Percentiles rank a stretch among this genome's conserved stretches.
phyloP scores from a whole-genome alignment of 805 yeast species.

The Sungouiella blattae region DNA sequence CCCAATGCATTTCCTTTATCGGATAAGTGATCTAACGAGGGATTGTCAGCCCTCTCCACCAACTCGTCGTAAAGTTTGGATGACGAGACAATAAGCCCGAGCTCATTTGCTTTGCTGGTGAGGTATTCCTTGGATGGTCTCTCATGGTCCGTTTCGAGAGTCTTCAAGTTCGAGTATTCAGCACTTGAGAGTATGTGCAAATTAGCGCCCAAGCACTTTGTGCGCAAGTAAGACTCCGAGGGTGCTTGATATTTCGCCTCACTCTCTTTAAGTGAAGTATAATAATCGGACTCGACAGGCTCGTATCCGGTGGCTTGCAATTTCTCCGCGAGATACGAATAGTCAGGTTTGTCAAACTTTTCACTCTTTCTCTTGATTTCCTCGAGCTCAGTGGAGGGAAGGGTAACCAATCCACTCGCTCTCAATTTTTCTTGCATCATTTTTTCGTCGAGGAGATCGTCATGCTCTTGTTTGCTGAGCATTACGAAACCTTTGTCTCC shows the following conservation, averaged over 20 bases:
- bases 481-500: slow-evolving; percentile 26
- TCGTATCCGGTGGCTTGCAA: slow-evolving; percentile 17
- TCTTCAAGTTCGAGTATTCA: slow-evolving; percentile 14
- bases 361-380: slow-evolving; percentile 10
- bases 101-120: slow-evolving; percentile 31
- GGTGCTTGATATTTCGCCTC: slow-evolving; percentile 20
- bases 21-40: slow-evolving; percentile 3
- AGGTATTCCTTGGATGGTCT: slow-evolving; percentile 33
- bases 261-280: slow-evolving; percentile 10
- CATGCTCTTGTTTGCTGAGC: slow-evolving; percentile 25
- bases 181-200: slow-evolving; percentile 16
- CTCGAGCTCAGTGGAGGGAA: slow-evolving; percentile 23
- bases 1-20: slow-evolving; percentile 6
- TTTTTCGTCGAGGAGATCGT: slow-evolving; percentile 26
- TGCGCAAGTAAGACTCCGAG: slow-evolving; percentile 19
- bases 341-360: slow-evolving; percentile 19
- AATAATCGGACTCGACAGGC: slow-evolving; percentile 10
- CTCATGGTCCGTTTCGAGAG: slow-evolving; percentile 23
- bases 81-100: slow-evolving; percentile 31
- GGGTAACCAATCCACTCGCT: slow-evolving; percentile 30
- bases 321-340: slow-evolving; percentile 19
- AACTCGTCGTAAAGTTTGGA: slow-evolving; percentile 29
- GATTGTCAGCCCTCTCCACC: slow-evolving; percentile 13
- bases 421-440: slow-evolving; percentile 31
- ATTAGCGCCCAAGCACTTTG: slow-evolving; percentile 18